A percentile compares a stretch with the other conserved stretches of the same genome.
Conservation (phyloP, 2,329 filamentous ascomycete genomes). For the Polytolypa hystricis region DNA sequence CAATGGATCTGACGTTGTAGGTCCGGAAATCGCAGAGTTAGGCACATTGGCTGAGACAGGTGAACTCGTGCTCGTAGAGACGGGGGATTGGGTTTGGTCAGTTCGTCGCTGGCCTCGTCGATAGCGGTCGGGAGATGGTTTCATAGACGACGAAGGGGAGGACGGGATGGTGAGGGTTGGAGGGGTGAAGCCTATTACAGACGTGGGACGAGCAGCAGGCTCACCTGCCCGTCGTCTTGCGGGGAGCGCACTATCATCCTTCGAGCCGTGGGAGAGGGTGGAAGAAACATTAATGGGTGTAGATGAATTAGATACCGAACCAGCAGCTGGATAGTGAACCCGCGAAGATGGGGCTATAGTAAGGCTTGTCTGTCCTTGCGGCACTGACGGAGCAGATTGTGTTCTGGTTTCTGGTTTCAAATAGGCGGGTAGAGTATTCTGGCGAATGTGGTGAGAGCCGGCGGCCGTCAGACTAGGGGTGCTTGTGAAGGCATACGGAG, state of each 20-base stretch:
- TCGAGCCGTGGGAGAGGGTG: constrained; percentile 31
- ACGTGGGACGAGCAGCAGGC: constrained; percentile 30
- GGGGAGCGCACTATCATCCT: constrained; percentile 39
- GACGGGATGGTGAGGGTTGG: constrained; percentile 42
- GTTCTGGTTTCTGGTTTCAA: constrained; percentile 47
- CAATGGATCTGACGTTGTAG: constrained; percentile 5
- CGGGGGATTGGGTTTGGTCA: constrained; percentile 24
- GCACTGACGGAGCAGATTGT: constrained; percentile 40
- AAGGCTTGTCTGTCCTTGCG: constrained; percentile 26
- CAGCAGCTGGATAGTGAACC: constrained; percentile 38
- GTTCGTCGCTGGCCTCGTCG: constrained; percentile 53
- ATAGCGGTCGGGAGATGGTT: constrained; percentile 73
- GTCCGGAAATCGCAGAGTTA: background rate
- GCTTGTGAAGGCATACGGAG: constrained; percentile 65
- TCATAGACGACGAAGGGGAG: constrained; percentile 46
- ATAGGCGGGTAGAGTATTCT: constrained; percentile 41
- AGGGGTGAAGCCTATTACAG: constrained; percentile 41
- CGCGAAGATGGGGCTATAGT: constrained; percentile 21
- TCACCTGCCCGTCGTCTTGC: constrained; percentile 29
- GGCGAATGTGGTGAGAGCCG: constrained; percentile 42
- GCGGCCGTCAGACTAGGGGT: constrained; percentile 51
- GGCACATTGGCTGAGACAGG: constrained; percentile 2
- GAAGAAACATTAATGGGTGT: constrained; percentile 43
- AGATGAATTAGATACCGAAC: constrained; percentile 44
- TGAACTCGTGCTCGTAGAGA: too few relatives aligned